Percentiles rank a stretch among this genome's conserved stretches.
phyloP scores from a whole-genome alignment of 148 eudicot genomes.

The Chenopodium berlandieri region DNA sequence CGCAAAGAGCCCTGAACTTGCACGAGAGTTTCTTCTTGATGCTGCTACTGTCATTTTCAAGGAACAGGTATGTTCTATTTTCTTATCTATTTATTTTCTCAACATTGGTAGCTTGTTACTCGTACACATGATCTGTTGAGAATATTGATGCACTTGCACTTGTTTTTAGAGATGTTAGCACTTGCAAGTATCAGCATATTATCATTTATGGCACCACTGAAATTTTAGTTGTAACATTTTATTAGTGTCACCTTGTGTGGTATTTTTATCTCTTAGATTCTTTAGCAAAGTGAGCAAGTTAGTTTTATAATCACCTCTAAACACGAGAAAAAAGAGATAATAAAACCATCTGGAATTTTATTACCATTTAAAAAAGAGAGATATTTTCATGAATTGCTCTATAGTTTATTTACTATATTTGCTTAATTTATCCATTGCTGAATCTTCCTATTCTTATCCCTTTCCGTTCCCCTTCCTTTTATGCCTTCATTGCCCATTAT shows the following conservation, averaged over 20 bases:
- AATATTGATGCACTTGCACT: not conserved
- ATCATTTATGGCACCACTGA: not conserved
- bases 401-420: not conserved
- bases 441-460: not conserved
- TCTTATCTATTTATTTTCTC: not conserved
- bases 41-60: constrained; percentile 98
- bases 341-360: not conserved
- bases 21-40: constrained; percentile 94
- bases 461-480: not conserved
- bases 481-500: not conserved
- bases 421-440: not conserved
- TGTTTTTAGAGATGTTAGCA: not conserved
- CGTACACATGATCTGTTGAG: not conserved
- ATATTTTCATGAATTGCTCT: not conserved
- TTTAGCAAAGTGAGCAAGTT: not conserved
- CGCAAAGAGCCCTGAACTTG: constrained; percentile 99
- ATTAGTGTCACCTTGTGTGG: not conserved
- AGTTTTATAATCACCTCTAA: not conserved
- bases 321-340: not conserved
- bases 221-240: not conserved
- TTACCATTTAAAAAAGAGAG: not conserved
- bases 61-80: constrained; percentile 73
- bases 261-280: not conserved
- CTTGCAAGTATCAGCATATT: not conserved
- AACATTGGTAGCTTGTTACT: constrained; percentile 10